phyloP scores from a whole-genome alignment of 495 filamentous ascomycete genomes.

The Letharia lupina region DNA sequence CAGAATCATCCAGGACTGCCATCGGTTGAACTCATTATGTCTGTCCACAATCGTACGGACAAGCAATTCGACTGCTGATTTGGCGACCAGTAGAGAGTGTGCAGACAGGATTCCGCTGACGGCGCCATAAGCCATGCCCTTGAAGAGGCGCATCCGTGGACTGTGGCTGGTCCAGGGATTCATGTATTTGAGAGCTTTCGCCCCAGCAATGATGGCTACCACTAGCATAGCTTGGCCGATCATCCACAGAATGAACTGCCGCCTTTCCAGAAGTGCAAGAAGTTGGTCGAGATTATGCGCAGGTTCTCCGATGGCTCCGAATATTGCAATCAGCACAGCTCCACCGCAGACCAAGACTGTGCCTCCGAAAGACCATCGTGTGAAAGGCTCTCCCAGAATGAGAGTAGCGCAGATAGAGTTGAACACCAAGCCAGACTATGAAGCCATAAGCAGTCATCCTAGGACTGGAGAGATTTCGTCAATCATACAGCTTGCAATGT shows the following conservation, averaged over 20 bases:
- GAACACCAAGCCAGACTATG: slow-evolving; percentile 81
- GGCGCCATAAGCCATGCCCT: slow-evolving; percentile 81
- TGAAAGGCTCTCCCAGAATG: slow-evolving; percentile 91
- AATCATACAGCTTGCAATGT: slow-evolving; percentile 71
- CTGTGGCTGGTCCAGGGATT: slow-evolving; percentile 43
- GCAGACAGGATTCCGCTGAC: slow-evolving; percentile 91
- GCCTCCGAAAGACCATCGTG: slow-evolving; percentile 77
- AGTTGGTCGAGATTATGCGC: slow-evolving; percentile 82
- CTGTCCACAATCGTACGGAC: slow-evolving; percentile 83
- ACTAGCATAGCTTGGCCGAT: slow-evolving; percentile 64
- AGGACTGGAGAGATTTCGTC: slow-evolving; percentile 23
- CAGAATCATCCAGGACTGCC: slow-evolving; percentile 94
- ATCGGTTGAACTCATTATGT: slow-evolving; percentile 90
- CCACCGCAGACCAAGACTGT: slow-evolving; percentile 81
- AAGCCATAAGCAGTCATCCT: slow-evolving; percentile 4
- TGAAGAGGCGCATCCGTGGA: slow-evolving; percentile 63
- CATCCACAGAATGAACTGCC: slow-evolving; percentile 89
- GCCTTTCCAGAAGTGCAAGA: slow-evolving; percentile 61
- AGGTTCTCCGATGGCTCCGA: slow-evolving; percentile 91
- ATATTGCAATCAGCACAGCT: slow-evolving; percentile 82
- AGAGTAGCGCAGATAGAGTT: slow-evolving; percentile 95
- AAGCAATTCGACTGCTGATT: slow-evolving; percentile 94
- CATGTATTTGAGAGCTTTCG: slow-evolving; percentile 49
- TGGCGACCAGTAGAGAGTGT: slow-evolving; percentile 86
- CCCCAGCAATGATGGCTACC: slow-evolving; percentile 52